Base-by-base conservation (phyloP, 2,329 filamentous ascomycete genomes). In the Cordyceps farinosa region DNA sequence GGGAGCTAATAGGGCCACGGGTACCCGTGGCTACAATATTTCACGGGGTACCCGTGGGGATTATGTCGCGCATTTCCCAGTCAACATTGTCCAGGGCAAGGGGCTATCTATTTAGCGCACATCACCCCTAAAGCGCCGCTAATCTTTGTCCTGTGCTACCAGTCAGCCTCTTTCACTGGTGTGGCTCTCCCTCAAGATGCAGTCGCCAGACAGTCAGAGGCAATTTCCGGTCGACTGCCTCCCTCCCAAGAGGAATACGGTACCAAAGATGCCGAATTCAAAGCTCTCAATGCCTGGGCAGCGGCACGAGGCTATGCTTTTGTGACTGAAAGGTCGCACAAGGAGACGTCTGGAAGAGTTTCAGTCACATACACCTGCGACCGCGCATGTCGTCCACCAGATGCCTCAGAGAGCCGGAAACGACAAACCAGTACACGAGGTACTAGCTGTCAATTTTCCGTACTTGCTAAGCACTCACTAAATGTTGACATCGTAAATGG, bases 201-300 rank as follows among this genome's bases (percentile, higher is more conserved):
- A 34, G 32, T 34, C 32, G 32, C 32, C 5, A 34, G 32, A 34
- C 5, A 34, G 32, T 34, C 32, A 34, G 32, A 34, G 32, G 32
- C 32, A 34, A 34, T 34, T 34, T 34, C 32, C 32, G 32, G 32
- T 9, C 32, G 62, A 66, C 34, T 54, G 52, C 32, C 57, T 66
- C 4, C 62, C 65, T 42, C 65, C 60, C 38, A 59, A 66, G 57
- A 52, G 42, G 8, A 44, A 34, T 65, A 61, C 53, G 40, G 40
- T 40, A 61, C 60, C 22, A 52, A 48, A 9, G 59, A 63, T 22
- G 58, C 48, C n/a, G 27, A 63, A 30, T 27, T 56, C 10, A 36
- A 47, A 22, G 61, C 63, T 42, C 63, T 66, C 36, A 65, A 66
- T 44, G 40, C 53, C n/a, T 66, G 61, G 63, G 65, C 61, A 22